Percentiles rank a stretch among this genome's conserved stretches.
Conservation (phyloP, 2,329 filamentous ascomycete genomes). For the Claviceps capensis region DNA sequence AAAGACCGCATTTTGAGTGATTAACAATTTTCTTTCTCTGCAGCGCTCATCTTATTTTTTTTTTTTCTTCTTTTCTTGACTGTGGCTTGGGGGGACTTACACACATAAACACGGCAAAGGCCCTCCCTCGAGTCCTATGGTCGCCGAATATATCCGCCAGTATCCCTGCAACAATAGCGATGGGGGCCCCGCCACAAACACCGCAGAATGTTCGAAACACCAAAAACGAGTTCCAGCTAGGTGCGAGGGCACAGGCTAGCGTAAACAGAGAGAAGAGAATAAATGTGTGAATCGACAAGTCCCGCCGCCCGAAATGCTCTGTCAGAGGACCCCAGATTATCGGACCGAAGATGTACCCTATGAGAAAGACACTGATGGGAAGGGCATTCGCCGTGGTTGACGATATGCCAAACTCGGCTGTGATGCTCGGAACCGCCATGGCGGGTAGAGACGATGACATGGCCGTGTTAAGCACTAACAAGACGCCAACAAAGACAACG, state of each 20-base stretch:
- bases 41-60: too few species aligned
- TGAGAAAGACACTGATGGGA: slow-evolving; percentile 49
- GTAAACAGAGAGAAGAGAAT: slow-evolving; percentile 32
- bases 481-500: slow-evolving; percentile 40
- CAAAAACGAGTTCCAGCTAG: slow-evolving; percentile 37
- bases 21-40: neutral
- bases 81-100: slow-evolving; percentile 17
- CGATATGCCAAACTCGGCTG: slow-evolving; percentile 41
- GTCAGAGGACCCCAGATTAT: slow-evolving; percentile 51
- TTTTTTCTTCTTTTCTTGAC: neutral
- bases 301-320: slow-evolving; percentile 45
- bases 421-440: slow-evolving; percentile 46
- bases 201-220: slow-evolving; percentile 38
- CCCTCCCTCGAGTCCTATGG: slow-evolving; percentile 35
- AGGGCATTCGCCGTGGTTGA: slow-evolving; percentile 32
- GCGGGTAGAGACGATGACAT: slow-evolving; percentile 52
- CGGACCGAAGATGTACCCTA: slow-evolving; percentile 49
- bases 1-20: neutral
- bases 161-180: slow-evolving; percentile 46
- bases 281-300: slow-evolving; percentile 28
- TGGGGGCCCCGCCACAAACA: slow-evolving; percentile 38
- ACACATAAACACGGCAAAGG: slow-evolving; percentile 51
- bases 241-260: slow-evolving; percentile 37
- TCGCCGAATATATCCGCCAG: slow-evolving; percentile 51
- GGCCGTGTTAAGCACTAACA: slow-evolving; percentile 53